These are phyloP conservation scores for Fusarium paranaense DNA, from an alignment of 2,329 filamentous ascomycete species.

Conservation along the genomic window DNA sequence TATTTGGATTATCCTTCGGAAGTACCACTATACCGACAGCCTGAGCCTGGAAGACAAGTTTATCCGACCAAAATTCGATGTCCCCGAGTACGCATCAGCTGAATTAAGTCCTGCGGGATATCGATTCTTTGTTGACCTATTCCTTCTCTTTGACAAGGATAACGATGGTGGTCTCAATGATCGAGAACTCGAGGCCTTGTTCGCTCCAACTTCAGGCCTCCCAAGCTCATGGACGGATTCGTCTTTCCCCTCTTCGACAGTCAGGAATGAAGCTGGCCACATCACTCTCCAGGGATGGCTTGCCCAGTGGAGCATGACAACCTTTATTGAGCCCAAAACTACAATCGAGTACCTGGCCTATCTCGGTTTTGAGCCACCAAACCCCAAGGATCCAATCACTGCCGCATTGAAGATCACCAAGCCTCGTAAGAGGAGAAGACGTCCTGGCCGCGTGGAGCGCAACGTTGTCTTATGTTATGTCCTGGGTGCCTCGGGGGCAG, in stretches of 20 bases:
- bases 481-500: conserved; percentile 84
- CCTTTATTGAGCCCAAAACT: conserved; percentile 93
- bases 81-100: conserved; percentile 90
- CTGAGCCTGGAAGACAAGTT: conserved; percentile 91
- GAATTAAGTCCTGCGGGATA: conserved; percentile 95
- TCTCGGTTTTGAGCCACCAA: conserved; percentile 88
- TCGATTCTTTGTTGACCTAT: conserved; percentile 96
- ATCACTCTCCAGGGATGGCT: conserved; percentile 98
- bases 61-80: conserved; percentile 92
- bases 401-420: conserved; percentile 93
- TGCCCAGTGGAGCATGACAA: conserved; percentile 99
- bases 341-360: conserved; percentile 97
- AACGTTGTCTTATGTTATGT: conserved; percentile 97
- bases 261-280: conserved; percentile 93
- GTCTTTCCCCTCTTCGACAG: conserved; percentile 91
- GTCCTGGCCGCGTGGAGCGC: conserved; percentile 87
- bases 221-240: conserved; percentile 89
- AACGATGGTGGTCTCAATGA: conserved; percentile 95
- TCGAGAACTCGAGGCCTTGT: conserved; percentile 84
- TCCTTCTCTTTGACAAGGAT: conserved; percentile 95
- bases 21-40: conserved; percentile 97
- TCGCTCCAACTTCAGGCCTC: conserved; percentile 91
- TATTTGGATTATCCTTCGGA: conserved; percentile 95
- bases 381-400: conserved; percentile 80
- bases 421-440: conserved; percentile 84